Conservation (phyloP, 73 alveolate genomes). For the Breviolum minutum region DNA sequence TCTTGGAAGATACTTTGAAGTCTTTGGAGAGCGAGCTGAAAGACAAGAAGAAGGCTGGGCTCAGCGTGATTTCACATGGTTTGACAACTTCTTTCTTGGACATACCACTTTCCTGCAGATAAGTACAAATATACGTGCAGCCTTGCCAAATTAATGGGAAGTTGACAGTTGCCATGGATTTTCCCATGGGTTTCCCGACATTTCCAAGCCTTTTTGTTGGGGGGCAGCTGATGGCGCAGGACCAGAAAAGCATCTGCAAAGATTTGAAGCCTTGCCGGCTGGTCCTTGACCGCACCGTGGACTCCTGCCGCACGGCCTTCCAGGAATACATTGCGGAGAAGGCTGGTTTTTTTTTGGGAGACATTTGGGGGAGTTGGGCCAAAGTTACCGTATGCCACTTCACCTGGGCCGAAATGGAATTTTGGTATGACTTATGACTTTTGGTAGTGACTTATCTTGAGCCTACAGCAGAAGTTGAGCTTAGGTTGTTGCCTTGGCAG, state of each 20-base stretch:
- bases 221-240: too few species aligned
- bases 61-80: background rate
- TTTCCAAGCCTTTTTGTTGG: background rate
- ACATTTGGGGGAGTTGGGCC: background rate
- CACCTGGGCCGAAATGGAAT: background rate
- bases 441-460: too few species aligned
- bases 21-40: background rate
- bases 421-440: background rate
- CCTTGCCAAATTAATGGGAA: too few species aligned
- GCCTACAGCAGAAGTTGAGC: too few species aligned
- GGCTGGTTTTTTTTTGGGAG: background rate
- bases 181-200: background rate
- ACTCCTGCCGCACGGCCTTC: conserved; percentile 51
- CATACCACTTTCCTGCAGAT: too few species aligned
- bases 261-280: background rate
- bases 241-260: conserved; percentile 20
- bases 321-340: conserved; percentile 42
- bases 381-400: background rate
- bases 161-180: background rate
- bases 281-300: background rate
- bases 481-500: too few species aligned
- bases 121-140: too few species aligned
- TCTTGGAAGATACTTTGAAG: background rate
- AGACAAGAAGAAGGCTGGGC: background rate
- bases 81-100: too few species aligned